Conservation (phyloP, 495 filamentous ascomycete species). For the Neurospora cerealis region DNA sequence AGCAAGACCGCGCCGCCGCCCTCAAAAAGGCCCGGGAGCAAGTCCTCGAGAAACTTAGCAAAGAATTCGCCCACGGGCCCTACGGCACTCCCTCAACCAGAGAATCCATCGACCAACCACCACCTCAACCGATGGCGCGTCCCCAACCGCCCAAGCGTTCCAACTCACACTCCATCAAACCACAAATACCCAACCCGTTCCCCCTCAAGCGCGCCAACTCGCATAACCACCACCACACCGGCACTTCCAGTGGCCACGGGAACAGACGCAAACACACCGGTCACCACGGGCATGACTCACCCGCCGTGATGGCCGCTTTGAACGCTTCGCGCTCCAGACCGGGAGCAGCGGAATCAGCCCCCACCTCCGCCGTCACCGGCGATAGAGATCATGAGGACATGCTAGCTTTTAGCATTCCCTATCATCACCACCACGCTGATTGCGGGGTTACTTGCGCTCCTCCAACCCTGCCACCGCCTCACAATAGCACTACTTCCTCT, state of each 20-base stretch:
- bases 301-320: background rate
- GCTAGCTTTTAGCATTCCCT: background rate
- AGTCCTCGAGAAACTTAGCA: conserved; percentile 34
- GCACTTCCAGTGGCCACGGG: background rate
- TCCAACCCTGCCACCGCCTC: background rate
- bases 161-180: background rate
- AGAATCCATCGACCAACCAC: background rate
- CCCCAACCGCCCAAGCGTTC: background rate
- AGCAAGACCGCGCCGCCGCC: conserved; percentile 30
- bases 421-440: background rate
- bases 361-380: background rate
- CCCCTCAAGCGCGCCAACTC: background rate
- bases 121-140: background rate
- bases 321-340: background rate
- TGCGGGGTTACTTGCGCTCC: background rate
- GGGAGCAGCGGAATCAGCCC: background rate
- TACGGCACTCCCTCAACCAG: background rate
- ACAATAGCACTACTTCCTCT: background rate
- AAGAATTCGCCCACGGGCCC: conserved; percentile 22
- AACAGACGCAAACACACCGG: background rate
- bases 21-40: conserved; percentile 34
- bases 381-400: background rate
- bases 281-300: background rate
- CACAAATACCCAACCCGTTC: background rate
- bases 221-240: background rate